Evolutionary conservation across 352 stramenopile species (phyloP), one percentile per base, ranked within the genome.

Genomic region (Phytopythium sindhum): DNA sequence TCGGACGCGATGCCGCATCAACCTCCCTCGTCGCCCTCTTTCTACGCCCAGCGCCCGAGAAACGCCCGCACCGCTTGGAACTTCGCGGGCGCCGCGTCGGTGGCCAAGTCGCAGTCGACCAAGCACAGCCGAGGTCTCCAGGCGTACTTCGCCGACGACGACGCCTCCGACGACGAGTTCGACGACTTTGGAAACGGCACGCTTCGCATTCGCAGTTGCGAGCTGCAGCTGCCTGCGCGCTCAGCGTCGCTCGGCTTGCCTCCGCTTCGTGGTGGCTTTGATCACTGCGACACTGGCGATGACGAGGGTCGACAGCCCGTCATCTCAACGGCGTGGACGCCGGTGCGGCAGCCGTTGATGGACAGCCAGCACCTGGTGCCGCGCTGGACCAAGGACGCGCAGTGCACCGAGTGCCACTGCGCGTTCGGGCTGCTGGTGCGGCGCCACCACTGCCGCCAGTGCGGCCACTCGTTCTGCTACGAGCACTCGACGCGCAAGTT

Each of bases 381-480:
- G 54, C 86, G 86, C 48, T 95, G 88, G 72, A 80, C 74, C 61
- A 93, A 93, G 54, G 72, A 85, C 54, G 53, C 70, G 5, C 71
- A 69, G 44, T 95, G 86, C 71, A 77, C 77, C 24, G 83, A 88
- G 56, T 95, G 86, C 65, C 48, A 80, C 37, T 91, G 84, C 68
- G 74, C 77, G 29, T 95, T 95, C 54, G 78, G 73, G 35, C 66
- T 92, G 47, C 70, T 95, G 21, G 75, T 73, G 52, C 80, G 86
- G 41, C 87, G 87, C 29, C 87, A 96, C 68, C 86, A 96, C 67
- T 96, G 87, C 60, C 87, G 87, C 42, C 80, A 78, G 66, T 96
- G 87, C 62, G 85, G 85, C 39, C 77, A 91, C 61, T 92, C 85
- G 65, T 96, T 93, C 60, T 96, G 87, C 73, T 92, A 80, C 51